Percentiles rank a stretch among this genome's conserved stretches.
phyloP scores from a whole-genome alignment of 148 eudicot genomes.

The Selenicereus undatus region DNA sequence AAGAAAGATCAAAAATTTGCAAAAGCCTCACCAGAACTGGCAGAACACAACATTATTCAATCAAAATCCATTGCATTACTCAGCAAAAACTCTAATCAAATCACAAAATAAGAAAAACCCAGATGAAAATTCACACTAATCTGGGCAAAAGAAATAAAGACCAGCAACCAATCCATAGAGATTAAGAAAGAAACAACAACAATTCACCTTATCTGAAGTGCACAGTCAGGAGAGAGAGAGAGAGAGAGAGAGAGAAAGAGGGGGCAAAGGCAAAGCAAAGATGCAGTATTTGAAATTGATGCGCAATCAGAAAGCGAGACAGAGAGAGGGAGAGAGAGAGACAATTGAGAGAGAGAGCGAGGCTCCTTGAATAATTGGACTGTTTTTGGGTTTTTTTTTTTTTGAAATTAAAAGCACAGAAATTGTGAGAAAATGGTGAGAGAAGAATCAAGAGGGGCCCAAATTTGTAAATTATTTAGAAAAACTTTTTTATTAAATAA shows the following conservation, averaged over 20 bases:
- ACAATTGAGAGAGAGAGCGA: slow-evolving; percentile 2
- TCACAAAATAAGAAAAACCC: slow-evolving; percentile 11
- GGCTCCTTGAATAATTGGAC: slow-evolving; percentile 9
- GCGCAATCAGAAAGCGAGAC: slow-evolving; percentile 2
- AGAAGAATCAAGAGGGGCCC: background rate
- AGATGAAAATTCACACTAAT: slow-evolving; percentile 9
- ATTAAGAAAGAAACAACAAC: background rate
- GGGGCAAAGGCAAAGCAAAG: background rate
- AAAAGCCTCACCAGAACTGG: background rate
- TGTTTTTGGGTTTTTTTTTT: background rate
- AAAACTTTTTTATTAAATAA: background rate
- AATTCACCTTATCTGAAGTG: slow-evolving; percentile 22
- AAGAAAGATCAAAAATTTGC: background rate
- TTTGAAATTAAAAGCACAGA: background rate
- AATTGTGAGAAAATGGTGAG: background rate
- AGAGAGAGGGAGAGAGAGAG: too few relatives aligned
- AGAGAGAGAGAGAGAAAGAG: background rate
- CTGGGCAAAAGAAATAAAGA: background rate
- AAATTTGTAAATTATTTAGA: background rate
- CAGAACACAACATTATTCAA: slow-evolving; percentile 1
- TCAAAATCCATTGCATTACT: slow-evolving; percentile 11
- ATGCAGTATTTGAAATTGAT: slow-evolving; percentile 14
- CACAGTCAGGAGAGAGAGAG: slow-evolving; percentile 16
- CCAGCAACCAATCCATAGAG: background rate
- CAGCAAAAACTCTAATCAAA: background rate